phyloP scores from a whole-genome alignment of 164 flowering plant genomes.

The Dillenia turbinata region DNA sequence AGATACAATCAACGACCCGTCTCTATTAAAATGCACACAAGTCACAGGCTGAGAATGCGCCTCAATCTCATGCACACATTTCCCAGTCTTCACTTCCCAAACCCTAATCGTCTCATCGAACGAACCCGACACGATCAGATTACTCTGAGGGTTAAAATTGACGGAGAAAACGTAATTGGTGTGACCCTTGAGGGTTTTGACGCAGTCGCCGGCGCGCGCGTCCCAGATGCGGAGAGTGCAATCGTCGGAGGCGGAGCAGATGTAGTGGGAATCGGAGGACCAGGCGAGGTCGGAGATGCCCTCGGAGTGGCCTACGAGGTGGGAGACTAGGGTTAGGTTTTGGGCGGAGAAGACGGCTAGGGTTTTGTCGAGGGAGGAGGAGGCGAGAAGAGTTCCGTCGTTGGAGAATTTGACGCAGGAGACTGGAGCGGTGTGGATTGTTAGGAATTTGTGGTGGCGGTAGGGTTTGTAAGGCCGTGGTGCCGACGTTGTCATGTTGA shows the following conservation, averaged over 20 bases:
- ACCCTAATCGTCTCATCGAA: slow-evolving; percentile 81
- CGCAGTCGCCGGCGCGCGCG: slow-evolving; percentile 59
- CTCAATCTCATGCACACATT: slow-evolving; percentile 37
- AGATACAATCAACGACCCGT: slow-evolving; percentile 84
- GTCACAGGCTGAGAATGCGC: slow-evolving; percentile 82
- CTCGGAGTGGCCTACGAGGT: slow-evolving; percentile 70
- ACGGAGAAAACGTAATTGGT: slow-evolving; percentile 81
- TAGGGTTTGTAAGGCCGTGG: slow-evolving; percentile 50
- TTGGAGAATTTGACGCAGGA: slow-evolving; percentile 90
- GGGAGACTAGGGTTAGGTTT: slow-evolving; percentile 43
- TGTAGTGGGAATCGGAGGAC: slow-evolving; percentile 94
- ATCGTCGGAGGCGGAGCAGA: slow-evolving; percentile 96
- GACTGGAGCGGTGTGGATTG: slow-evolving; percentile 61
- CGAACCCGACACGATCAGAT: slow-evolving; percentile 82
- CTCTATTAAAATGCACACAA: slow-evolving; percentile 73
- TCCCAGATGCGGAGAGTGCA: slow-evolving; percentile 88
- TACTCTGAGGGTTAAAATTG: slow-evolving; percentile 77
- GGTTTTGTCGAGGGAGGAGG: slow-evolving; percentile 92
- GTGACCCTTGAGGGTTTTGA: slow-evolving; percentile 82
- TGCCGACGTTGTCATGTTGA: neutral
- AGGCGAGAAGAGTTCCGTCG: slow-evolving; percentile 81
- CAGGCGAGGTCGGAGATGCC: slow-evolving; percentile 90
- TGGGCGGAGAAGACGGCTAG: slow-evolving; percentile 57
- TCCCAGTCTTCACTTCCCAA: slow-evolving; percentile 91
- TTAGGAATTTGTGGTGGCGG: slow-evolving; percentile 48